phyloP scores from a whole-genome alignment of 2,329 filamentous ascomycete species.

The Botrytis fragariae region DNA sequence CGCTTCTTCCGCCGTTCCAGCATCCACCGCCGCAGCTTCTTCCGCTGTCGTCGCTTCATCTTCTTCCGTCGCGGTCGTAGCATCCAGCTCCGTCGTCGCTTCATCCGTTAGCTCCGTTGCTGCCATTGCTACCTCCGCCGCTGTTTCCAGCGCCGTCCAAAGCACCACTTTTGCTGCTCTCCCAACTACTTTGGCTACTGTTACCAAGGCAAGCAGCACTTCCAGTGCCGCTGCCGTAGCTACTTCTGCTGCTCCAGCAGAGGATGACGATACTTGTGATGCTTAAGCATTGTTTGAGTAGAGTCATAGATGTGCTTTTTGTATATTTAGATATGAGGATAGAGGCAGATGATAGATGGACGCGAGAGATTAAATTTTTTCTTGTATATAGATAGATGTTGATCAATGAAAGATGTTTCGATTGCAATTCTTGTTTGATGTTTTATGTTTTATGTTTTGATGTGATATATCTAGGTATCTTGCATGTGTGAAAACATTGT shows the following conservation, averaged over 20 bases:
- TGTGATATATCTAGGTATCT: neutral
- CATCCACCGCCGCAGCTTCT: neutral
- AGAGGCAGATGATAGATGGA: neutral
- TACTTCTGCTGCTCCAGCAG: neutral
- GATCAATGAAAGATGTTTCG: neutral
- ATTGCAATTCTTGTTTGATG: neutral
- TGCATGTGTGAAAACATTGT: neutral
- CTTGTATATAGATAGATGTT: slow-evolving; percentile 10
- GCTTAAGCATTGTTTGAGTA: neutral
- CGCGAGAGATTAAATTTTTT: neutral
- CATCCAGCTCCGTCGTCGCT: neutral
- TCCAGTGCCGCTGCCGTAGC: neutral
- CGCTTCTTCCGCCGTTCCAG: neutral
- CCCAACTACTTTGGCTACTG: slow-evolving; percentile 14
- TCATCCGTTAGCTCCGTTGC: neutral
- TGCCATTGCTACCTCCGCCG: neutral
- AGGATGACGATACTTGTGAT: slow-evolving; percentile 11
- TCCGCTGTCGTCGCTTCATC: neutral
- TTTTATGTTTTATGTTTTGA: neutral
- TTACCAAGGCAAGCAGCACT: slow-evolving; percentile 8
- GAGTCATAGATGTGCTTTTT: neutral
- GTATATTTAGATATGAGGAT: neutral
- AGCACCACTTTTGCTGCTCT: neutral
- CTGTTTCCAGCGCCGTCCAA: neutral
- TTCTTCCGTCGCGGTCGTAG: neutral